Evolutionary conservation across 2,329 filamentous ascomycete species (phyloP), one percentile per base, ranked within the genome.

Genomic region (Nemania sp.): DNA sequence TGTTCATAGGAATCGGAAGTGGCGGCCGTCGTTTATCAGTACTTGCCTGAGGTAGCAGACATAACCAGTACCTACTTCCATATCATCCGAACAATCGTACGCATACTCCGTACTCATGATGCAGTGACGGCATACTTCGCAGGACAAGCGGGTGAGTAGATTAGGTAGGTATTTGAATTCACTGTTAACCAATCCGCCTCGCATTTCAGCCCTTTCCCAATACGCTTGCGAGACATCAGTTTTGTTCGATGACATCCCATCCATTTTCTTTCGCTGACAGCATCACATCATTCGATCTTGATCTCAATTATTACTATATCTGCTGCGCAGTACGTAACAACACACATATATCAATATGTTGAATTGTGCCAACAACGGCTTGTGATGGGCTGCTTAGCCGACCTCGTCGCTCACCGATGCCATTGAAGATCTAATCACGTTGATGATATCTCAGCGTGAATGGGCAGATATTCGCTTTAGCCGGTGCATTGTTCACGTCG

Each of bases 11-110:
- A 19, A 42, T 23, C 19, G 20, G 48, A 39, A 56, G 53, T 53
- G 40, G 49, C 34, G 34, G 30, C 31, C 20, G 19, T 53, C 46
- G 41, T 47, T 54, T 49, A 49, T 50, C 45, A n/a, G n/a, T n/a
- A n/a, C n/a, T n/a, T n/a, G n/a, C n/a, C n/a, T n/a, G n/a, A n/a
- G n/a, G n/a, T n/a, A n/a, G n/a, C n/a, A n/a, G n/a, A n/a, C n/a
- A n/a, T n/a, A n/a, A n/a, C n/a, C n/a, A n/a, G n/a, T n/a, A n/a
- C n/a, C n/a, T n/a, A n/a, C n/a, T n/a, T n/a, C n/a, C n/a, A n/a
- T n/a, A n/a, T n/a, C n/a, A n/a, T n/a, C n/a, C n/a, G n/a, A n/a
- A n/a, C n/a, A n/a, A n/a, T n/a, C n/a, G n/a, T n/a, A n/a, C n/a
- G n/a, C n/a, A n/a, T n/a, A n/a, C n/a, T n/a, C n/a, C n/a, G n/a